A percentile compares a stretch with the other conserved stretches of the same genome.
Conservation (phyloP, 169 alveolate genomes). For the Babesia caballi region DNA sequence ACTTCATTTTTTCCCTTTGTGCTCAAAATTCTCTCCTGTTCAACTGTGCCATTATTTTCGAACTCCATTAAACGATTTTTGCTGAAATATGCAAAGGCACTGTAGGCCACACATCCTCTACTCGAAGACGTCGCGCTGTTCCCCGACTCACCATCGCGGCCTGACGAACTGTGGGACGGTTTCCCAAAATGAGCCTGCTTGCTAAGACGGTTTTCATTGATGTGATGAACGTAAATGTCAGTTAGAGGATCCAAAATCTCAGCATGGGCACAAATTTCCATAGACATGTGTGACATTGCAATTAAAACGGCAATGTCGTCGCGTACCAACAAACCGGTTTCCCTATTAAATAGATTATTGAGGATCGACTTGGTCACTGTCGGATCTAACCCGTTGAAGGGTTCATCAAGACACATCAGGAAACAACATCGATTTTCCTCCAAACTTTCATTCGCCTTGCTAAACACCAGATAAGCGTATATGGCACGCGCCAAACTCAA, state of each 20-base stretch:
- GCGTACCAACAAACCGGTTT: conserved; percentile 23
- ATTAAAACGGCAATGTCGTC: conserved; percentile 48
- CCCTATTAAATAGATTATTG: conserved; percentile 62
- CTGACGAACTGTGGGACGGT: background rate
- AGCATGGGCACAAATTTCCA: background rate
- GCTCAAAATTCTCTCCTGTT: no score
- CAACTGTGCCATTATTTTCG: background rate
- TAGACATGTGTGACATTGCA: background rate
- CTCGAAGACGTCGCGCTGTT: background rate
- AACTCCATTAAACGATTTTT: background rate
- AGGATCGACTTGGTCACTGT: conserved; percentile 61
- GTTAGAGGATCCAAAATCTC: background rate
- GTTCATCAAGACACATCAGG: conserved; percentile 70
- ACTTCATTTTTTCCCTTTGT: background rate
- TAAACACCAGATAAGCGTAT: conserved; percentile 71
- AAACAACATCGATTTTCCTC: conserved; percentile 34
- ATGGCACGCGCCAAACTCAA: conserved; percentile 90
- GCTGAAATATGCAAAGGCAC: background rate
- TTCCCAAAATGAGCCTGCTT: no score
- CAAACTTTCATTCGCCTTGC: conserved; percentile 42
- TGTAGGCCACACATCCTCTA: background rate
- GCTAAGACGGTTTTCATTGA: background rate
- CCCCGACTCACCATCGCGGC: background rate
- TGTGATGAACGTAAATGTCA: background rate
- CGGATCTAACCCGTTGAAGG: conserved; percentile 71